Evolutionary conservation across 345 rosid species (phyloP), one percentile per base, ranked within the genome.

Genomic region (Limnanthes douglasii): DNA sequence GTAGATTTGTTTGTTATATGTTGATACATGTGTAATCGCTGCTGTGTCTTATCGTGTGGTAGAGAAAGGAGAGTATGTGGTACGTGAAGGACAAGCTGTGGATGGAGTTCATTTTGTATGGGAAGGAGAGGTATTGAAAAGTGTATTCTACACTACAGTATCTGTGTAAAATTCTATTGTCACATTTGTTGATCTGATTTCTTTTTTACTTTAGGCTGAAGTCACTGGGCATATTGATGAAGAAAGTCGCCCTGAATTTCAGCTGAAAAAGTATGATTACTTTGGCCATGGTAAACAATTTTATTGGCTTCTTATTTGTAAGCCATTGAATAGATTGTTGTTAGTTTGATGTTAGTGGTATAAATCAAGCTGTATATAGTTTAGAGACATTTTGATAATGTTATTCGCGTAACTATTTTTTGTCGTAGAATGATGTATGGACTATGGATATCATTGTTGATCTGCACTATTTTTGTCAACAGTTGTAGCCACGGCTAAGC

Each of bases 81-180:
- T 70, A 45, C 79, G 68, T 1, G 80, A 62, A 53, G 96, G 79
- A 17, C 85, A 80, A 50, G 37, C 50, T 43, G 84, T 79, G 39
- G 78, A 84, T 51, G 98, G 98, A 40, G 46, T 77, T 37, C 84
- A 72, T 60, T 75, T 90, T 36, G 62, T 90, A 10, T 90, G 85
- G 66, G 72, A 72, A 34, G 98, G 98, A 54, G 85, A 80, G 92
- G 98, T 83, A 45, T 50, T 31, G 8, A 15, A 10, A 0, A 31
- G 24, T n/a, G n/a, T n/a, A n/a, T n/a, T n/a, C 9, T 11, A 4
- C 8, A n/a, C n/a, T n/a, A n/a, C n/a, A n/a, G n/a, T n/a, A n/a
- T n/a, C n/a, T n/a, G n/a, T n/a, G n/a, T n/a, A n/a, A 3, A 15
- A 13, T 17, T 35, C 42, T 20, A 46, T 22, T 21, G 3, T 42